Base-by-base conservation (phyloP, 164 flowering plant species). In the Brasenia schreberi region DNA sequence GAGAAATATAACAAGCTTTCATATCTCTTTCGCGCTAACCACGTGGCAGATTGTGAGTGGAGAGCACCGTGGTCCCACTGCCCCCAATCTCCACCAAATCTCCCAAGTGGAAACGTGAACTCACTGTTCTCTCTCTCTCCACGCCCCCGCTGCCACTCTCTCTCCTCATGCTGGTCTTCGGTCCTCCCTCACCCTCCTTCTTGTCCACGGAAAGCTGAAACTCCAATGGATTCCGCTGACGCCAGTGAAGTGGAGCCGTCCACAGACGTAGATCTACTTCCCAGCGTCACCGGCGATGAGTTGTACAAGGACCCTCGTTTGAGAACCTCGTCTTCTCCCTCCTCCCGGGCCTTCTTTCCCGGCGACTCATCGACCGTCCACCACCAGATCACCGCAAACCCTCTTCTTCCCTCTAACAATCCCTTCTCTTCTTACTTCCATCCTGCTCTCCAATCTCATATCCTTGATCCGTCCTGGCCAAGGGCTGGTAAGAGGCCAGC, bases 151-250 rank as follows among this genome's bases (percentile, higher is more conserved):
- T 44, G 59, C 39, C 45, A n/a, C 66, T 56, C 62, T 60, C 18
- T 43, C 60, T 63, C 64, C 27, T 23, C 27, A 23, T 23, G 27
- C 27, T 23, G 27, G 27, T 23, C 27, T 23, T 23, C 27, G 27
- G 27, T 0, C 27, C 27, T 23, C 27, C 27, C 27, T 23, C 27
- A 23, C 27, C 27, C 2, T 23, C 27, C 27, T 23, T 23, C 27
- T 2, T 23, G 27, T 23, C 27, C 27, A 23, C 27, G 27, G 27
- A 23, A 23, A 23, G 27, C 27, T 23, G 27, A 23, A 23, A 23
- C 27, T 23, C 27, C 27, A 23, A 87, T 84, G 89, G 92, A 85
- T 69, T 87, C 92, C 19, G 86, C 76, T 1, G 84, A 79, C 67
- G 85, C 85, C 74, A 23, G 27, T 23, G 27, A 23, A 2, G 1